Evolutionary conservation across 148 eudicot species (phyloP).

Genomic region (Fagopyrum tataricum): DNA sequence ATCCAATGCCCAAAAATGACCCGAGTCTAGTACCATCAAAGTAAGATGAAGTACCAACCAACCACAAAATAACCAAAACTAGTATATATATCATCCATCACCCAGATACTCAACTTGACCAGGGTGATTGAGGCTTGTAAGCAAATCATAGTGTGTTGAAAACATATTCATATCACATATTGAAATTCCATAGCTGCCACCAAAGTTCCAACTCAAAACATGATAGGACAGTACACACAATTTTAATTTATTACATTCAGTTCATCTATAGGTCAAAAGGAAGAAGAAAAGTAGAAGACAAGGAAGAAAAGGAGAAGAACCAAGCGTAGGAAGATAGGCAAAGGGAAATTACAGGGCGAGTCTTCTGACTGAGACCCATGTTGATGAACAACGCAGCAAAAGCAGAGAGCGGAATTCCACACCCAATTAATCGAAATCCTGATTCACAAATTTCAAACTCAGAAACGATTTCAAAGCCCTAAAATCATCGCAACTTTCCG

Average conservation of each 20-base stretch:
- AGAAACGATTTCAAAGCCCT: neutral
- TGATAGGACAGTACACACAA: neutral
- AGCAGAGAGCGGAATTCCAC: slow-evolving; percentile 37
- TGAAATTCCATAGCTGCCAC: neutral
- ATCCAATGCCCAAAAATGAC: neutral
- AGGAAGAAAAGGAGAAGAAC: neutral
- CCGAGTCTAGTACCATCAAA: neutral
- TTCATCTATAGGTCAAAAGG: neutral
- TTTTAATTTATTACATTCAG: neutral
- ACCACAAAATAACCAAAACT: neutral
- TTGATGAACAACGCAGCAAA: slow-evolving; percentile 41
- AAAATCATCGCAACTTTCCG: neutral
- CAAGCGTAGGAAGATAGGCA: neutral
- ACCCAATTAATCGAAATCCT: slow-evolving; percentile 74
- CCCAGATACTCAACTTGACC: neutral
- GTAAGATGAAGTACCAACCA: neutral
- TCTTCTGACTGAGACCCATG: slow-evolving; percentile 46
- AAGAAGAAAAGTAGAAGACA: neutral
- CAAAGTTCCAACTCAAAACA: neutral
- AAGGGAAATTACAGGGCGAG: slow-evolving; percentile 38
- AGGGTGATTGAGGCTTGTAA: neutral
- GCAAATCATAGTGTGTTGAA: neutral
- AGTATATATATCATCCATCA: neutral
- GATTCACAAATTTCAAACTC: neutral
- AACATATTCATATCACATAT: neutral